Evolutionary conservation across 768 basidiomycete species (phyloP).

Genomic region (Pleurotus giganteus): DNA sequence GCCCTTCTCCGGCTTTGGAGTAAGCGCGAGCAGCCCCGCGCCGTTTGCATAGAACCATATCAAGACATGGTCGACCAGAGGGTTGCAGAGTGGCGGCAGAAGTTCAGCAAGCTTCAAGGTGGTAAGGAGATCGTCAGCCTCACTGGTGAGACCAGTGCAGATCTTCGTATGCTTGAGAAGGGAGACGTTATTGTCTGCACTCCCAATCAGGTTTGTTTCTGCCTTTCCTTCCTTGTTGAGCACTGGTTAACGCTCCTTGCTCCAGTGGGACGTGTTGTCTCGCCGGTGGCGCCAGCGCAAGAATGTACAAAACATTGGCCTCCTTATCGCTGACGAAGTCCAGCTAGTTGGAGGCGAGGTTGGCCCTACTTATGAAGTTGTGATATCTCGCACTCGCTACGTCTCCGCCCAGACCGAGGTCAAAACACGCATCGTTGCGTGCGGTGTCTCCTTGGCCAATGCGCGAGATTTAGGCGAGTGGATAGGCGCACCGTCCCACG

Average conservation of each 20-base stretch:
- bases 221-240: neutral
- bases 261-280: slow-evolving; percentile 92
- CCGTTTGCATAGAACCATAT: slow-evolving; percentile 95
- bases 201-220: slow-evolving; percentile 76
- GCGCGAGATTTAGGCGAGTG: slow-evolving; percentile 96
- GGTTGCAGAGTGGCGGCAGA: slow-evolving; percentile 84
- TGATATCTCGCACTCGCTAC: slow-evolving; percentile 95
- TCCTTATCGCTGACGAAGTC: slow-evolving; percentile 93
- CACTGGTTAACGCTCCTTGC: neutral
- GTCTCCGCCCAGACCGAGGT: slow-evolving; percentile 91
- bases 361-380: slow-evolving; percentile 94
- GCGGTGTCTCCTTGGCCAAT: slow-evolving; percentile 93
- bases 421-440: slow-evolving; percentile 93
- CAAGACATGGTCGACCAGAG: slow-evolving; percentile 96
- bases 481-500: slow-evolving; percentile 93
- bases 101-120: slow-evolving; percentile 80
- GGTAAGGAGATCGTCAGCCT: slow-evolving; percentile 93
- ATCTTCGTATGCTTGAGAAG: slow-evolving; percentile 85
- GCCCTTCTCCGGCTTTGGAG: slow-evolving; percentile 95
- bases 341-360: slow-evolving; percentile 94
- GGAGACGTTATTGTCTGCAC: slow-evolving; percentile 95
- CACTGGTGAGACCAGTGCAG: slow-evolving; percentile 92
- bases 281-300: slow-evolving; percentile 96
- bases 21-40: slow-evolving; percentile 74
- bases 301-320: slow-evolving; percentile 90